phyloP scores from a whole-genome alignment of 306 rosid genomes.

The Acmispon strigosus region DNA sequence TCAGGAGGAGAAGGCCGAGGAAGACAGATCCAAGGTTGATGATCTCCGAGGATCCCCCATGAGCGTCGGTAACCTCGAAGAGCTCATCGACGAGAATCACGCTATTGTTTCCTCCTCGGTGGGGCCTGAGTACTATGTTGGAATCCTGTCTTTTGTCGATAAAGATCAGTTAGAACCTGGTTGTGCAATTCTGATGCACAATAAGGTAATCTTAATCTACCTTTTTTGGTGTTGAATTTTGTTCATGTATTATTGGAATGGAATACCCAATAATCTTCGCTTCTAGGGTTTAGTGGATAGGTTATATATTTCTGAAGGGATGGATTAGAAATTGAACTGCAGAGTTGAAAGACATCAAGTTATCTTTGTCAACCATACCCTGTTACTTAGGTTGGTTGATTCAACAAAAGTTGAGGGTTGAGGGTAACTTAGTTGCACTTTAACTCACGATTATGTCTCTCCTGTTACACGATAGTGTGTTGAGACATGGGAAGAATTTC shows the following conservation, averaged over 20 bases:
- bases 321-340: background rate
- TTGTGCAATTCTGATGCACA: conserved; percentile 95
- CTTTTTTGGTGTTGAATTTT: background rate
- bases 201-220: conserved; percentile 46
- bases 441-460: background rate
- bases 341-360: background rate
- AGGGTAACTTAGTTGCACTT: background rate
- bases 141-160: conserved; percentile 88
- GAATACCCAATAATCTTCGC: background rate
- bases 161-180: conserved; percentile 99
- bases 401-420: background rate
- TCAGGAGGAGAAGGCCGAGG: conserved; percentile 95
- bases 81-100: conserved; percentile 90
- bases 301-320: background rate
- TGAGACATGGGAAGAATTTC: background rate
- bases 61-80: conserved; percentile 98
- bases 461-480: background rate
- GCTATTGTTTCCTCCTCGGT: conserved; percentile 96
- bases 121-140: conserved; percentile 94
- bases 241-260: background rate
- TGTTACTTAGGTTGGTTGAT: background rate
- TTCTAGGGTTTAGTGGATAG: background rate
- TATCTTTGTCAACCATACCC: background rate
- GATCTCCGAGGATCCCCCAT: conserved; percentile 95
- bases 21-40: conserved; percentile 95